Conservation (phyloP, 257 asterid species). For the Henckelia pumila region DNA sequence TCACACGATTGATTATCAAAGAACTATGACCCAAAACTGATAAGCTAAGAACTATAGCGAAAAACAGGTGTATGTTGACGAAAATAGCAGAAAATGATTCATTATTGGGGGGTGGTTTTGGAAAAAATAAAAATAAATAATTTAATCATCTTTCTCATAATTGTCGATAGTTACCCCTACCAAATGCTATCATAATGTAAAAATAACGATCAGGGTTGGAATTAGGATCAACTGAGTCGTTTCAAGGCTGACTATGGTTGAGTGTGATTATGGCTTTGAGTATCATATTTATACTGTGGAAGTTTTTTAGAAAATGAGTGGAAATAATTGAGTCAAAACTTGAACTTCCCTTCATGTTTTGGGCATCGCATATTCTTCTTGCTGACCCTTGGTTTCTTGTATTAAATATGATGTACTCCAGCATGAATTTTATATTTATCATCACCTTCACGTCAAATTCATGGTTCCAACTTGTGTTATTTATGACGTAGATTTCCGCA, state of each 20-base stretch:
- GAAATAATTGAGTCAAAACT: background rate
- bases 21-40: background rate
- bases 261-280: background rate
- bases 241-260: too few species aligned
- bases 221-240: too few species aligned
- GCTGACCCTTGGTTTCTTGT: conserved; percentile 7
- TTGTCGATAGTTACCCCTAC: background rate
- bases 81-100: background rate
- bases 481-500: conserved; percentile 44
- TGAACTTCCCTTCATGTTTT: background rate
- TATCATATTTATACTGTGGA: background rate
- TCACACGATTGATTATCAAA: background rate
- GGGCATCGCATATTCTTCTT: background rate
- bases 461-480: conserved; percentile 3
- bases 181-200: background rate
- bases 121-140: too few species aligned
- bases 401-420: conserved; percentile 1
- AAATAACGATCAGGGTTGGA: too few species aligned
- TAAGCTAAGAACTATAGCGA: background rate
- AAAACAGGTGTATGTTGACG: background rate
- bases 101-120: background rate
- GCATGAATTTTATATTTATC: background rate
- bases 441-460: background rate
- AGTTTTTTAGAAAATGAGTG: background rate
- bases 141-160: too few species aligned